Evolutionary conservation across 306 rosid genomes (phyloP), one percentile per base, ranked within the genome.

Genomic region (Cicer pinnatifidum): DNA sequence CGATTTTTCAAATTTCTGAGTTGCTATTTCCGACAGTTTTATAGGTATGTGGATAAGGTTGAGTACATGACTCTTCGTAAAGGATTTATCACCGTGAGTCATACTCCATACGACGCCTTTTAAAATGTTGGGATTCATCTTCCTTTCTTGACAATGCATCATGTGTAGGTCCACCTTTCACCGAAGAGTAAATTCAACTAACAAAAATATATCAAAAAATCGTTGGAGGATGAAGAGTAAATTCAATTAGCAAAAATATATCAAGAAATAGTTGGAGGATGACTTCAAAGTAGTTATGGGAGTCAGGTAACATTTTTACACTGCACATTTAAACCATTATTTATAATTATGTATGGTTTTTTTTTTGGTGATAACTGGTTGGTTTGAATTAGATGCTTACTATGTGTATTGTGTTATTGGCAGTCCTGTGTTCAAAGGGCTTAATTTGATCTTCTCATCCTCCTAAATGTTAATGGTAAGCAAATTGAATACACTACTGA

Each of bases 141-240:
- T 51, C 28, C 23, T 50, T 68, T 82, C 43, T 65, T 88, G 75
- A 85, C 75, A 17, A 9, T 78, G 60, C 80, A 51, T 11, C 44
- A 35, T 82, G 46, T 84, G 72, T 53, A 95, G 99, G 93, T 76
- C 48, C 99, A 95, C 61, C 69, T 95, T 54, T 86, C 92, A 71
- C 90, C 99, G 39, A 96, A 97, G 72, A 95, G 88, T 76, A 88
- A 91, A 86, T 95, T 95, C 77, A 85, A 95, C 91, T 95, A 92
- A 78, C 97, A 90, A 81, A 91, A 90, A 82, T 92, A 95, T 71
- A 90, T 95, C 78, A 91, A 91, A 76, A 86, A 97, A 86, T 92
- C 99, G 0, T 82, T 95, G 80, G 97, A 95, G 79, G 99, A 95
- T 78, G 99, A 95, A 97, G 72, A 95, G 88, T 76, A 88, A 91